Evolutionary conservation across 2,329 filamentous ascomycete genomes (phyloP), one percentile per base, ranked within the genome.

Genomic region (Fusarium sp.): DNA sequence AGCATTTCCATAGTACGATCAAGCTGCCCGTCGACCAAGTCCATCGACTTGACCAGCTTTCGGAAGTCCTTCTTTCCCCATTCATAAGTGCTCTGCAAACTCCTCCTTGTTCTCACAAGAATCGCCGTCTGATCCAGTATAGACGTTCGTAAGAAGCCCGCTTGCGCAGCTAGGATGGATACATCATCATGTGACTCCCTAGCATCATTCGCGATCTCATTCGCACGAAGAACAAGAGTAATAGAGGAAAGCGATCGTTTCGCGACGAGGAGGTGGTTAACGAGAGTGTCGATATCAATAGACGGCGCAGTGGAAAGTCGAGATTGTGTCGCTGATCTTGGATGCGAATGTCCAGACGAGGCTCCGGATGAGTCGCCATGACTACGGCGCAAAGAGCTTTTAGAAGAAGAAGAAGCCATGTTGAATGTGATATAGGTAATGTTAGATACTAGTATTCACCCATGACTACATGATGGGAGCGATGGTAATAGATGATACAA

Each of bases 201-300:
- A 9, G 95, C 94, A 19, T 89, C 86, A 25, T 90, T 94, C 49
- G 96, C 93, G 63, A 98, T 91, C 78, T 97, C 93, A 79, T 96
- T 95, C 73, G 95, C 95, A 67, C 94, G 93, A 80, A 94, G 92
- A 58, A 98, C 94, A 68, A 93, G 91, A 46, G 88, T 90, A 81
- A 97, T 95, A 16, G 94, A 94, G 21, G 93, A 93, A 9, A 98
- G 88, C 2, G 95, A 95, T 49, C 94, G 91, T 81, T 98, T 98
- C 13, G 96, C 93, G 35, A 93, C 92, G 44, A 98, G 90, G 40
- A 98, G 92, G 83, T 97, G 91, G 60, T 91, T 89, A 63, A 98
- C 93, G 47, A 98, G 90, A 30, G 90, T 91, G 76, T 97, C 94
- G 78, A 97, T 89, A 38, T 82, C 76, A 57, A 83, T 79, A 50